These are phyloP conservation scores for Rhododendron simsii DNA, from an alignment of 148 eudicot genomes.

Conservation along the genomic window DNA sequence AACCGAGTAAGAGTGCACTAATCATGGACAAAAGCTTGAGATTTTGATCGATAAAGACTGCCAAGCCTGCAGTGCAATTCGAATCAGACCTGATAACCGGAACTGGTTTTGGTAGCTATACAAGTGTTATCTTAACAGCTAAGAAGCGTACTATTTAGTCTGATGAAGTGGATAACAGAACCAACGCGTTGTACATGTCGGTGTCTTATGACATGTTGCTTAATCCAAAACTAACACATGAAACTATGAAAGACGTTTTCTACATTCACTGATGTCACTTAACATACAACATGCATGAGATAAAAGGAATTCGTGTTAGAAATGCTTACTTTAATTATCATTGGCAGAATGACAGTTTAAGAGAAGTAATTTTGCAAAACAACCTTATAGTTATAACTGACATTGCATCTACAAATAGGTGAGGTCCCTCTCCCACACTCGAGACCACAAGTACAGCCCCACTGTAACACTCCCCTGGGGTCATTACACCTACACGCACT, in stretches of 20 bases:
- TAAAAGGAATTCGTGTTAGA: background rate
- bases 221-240: background rate
- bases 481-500: background rate
- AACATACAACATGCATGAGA: background rate
- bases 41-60: conserved; percentile 62
- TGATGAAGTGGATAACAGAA: background rate
- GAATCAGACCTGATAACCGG: background rate
- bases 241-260: background rate
- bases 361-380: background rate
- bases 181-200: background rate
- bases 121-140: background rate
- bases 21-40: conserved; percentile 68
- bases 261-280: background rate
- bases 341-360: background rate
- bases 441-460: background rate
- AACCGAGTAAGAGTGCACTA: conserved; percentile 68
- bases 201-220: background rate
- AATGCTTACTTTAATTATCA: background rate
- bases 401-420: background rate
- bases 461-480: background rate
- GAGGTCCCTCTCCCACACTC: background rate
- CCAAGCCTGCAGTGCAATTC: conserved; percentile 49
- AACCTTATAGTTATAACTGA: background rate
- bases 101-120: background rate
- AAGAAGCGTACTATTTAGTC: background rate